These are phyloP conservation scores for Filosporella fistucella DNA, from an alignment of 495 filamentous ascomycete species.

Conservation along the genomic window DNA sequence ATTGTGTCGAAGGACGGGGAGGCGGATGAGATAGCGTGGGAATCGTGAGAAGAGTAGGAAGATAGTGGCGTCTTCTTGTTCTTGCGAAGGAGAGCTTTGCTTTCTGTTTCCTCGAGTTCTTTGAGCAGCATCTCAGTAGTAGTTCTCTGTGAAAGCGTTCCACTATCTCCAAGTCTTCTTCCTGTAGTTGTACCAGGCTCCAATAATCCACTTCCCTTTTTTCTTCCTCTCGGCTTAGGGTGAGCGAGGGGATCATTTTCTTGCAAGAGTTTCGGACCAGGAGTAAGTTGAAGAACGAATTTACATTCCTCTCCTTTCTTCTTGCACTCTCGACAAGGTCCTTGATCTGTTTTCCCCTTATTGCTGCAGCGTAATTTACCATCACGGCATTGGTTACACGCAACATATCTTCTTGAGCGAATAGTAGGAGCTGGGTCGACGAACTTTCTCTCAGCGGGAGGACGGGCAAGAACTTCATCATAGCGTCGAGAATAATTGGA, in stretches of 20 bases:
- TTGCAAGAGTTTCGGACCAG: no score
- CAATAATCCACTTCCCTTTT: no score
- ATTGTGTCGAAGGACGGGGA: neutral
- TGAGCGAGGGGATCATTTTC: no score
- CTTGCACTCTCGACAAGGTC: conserved; percentile 9
- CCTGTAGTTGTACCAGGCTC: no score
- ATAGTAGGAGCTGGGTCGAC: neutral
- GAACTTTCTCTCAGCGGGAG: neutral
- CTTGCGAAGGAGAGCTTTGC: no score
- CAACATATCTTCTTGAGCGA: conserved; percentile 2
- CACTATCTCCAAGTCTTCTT: no score
- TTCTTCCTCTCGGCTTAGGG: no score
- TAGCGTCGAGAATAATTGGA: neutral
- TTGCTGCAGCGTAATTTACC: conserved; percentile 1
- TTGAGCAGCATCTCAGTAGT: neutral
- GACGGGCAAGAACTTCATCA: neutral
- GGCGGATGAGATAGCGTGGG: neutral
- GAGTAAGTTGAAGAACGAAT: conserved; percentile 5
- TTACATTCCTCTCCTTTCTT: conserved; percentile 6
- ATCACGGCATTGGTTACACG: conserved; percentile 15
- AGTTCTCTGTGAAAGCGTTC: neutral
- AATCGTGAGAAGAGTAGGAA: no score
- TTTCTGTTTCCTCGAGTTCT: neutral
- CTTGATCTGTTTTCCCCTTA: conserved; percentile 2
- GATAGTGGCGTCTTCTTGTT: no score